Base-by-base conservation (phyloP, 176 grass and related monocot species). In the Eragrostis nindensis region DNA sequence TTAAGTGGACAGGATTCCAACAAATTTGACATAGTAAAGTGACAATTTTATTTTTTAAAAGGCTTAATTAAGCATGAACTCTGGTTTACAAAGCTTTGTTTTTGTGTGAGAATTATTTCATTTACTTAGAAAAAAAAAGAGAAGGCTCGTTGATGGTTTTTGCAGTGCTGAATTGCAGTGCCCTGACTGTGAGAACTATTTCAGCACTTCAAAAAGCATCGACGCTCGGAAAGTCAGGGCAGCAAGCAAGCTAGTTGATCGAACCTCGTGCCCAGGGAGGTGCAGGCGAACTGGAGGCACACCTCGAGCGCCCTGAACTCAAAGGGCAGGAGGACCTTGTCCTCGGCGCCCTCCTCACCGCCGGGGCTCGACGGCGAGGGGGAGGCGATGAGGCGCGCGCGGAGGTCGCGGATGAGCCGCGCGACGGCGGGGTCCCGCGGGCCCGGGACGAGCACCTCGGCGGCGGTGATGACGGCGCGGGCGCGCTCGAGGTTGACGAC, bases 301-400 rank as follows among this genome's bases (percentile, higher is more conserved):
- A 83, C 76, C 43, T 92, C 90, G 26, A 92, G 82, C 59, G 82
- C 90, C 26, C 73, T 78, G 27, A 92, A 86, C 57, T 92, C 90
- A 43, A 92, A 92, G 11, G 90, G 82, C 18, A 88, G 59, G n/a
- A n/a, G n/a, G 44, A 22, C 54, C 78, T 86, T 81, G 38, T 59
- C 19, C 72, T 75, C 42, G 17, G 10, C 30, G 18, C 29, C 15
- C 0, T 18, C 49, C 22, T 17, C 32, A 11, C 11, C 53, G 19
- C 32, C 19, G 36, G 5, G 6, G 18, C 1, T 57, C 3, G 18
- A 1, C 36, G 36, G 32, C 6, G 50, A 40, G 21, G 47, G 41
- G 62, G 27, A 62, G 40, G 75, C 47, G 43, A 5, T 44, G 64
- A 87, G 79, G 32, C 45, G 68, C 8, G 73, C 59, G 43, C 24